Evolutionary conservation across 768 basidiomycete species (phyloP), one percentile per base, ranked within the genome.

Genomic region (Pholiota microspora): DNA sequence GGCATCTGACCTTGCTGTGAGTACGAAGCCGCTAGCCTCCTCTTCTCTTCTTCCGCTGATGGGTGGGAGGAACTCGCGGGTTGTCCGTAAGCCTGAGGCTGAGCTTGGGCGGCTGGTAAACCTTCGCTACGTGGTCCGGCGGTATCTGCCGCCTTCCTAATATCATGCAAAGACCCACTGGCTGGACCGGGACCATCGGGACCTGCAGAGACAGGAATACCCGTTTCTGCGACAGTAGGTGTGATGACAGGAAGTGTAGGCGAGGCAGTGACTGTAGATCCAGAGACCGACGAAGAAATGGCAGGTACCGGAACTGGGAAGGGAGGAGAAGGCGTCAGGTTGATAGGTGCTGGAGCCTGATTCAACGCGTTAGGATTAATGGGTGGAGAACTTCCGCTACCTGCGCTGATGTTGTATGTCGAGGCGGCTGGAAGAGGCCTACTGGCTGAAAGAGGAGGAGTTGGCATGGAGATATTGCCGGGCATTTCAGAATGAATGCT

Each of bases 181-280:
- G 81, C 77, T 4, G 86, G 85, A 2, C 87, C 86, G 36, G 86
- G 84, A 7, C 86, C 88, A 0, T 63, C 69, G 3, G 74, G 71
- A 15, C 84, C 80, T 3, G 84, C 83, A 15, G 77, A 69, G n/a
- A 88, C 71, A 15, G 87, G 88, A n/a, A 88, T 71, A 10, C 86
- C 88, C 0, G 89, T 89, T 66, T 90, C 89, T 8, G 89, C 86
- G 6, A 92, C 77, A 3, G 87, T 89, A 25, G 72, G 65, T 6
- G 76, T 69, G 21, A 62, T 57, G 31, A 54, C 49, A 6, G 69
- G 65, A 16, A 52, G 36, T 28, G 63, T 50, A 16, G 53, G 35
- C 60, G 44, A 62, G 10, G 36, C 52, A 28, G 34, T 46, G 18
- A 3, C 36, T 23, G 29, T 55, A 23, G 58, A 56, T 45, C 45